Evolutionary conservation across 2,329 filamentous ascomycete species (phyloP), one percentile per base, ranked within the genome.

Genomic region (Emmonsiellopsis sp.): DNA sequence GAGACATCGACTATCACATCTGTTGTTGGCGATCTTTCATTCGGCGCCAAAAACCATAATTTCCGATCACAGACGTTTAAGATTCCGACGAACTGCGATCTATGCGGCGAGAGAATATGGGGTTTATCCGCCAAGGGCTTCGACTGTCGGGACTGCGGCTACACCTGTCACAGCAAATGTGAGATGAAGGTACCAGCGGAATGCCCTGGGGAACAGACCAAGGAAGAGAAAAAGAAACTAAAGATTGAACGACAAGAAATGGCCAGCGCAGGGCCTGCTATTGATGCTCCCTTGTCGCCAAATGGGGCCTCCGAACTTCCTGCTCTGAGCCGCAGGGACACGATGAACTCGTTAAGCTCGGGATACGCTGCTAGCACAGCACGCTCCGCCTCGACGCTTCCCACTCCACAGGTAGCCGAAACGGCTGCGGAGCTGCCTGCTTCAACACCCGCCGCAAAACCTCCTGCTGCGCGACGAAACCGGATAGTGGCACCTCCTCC

Each of bases 11-110:
- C 91, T 2, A 95, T 98, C 65, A 92, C 89, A n/a, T 77, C 84
- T 8, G 87, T 84, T 0, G 92, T 96, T 2, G 93, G 93, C 37
- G 93, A 98, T 66, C 81, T 98, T 52, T 95, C 91, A 2, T 76
- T 95, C 17, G 92, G 92, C 14, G 91, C 91, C 9, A 89, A 89
- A 68, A 95, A 91, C 64, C 93, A 98, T 75, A 93, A 95, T 65
- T 98, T 98, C 79, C 95, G 95, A 71, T 84, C 88, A n/a, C 90
- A 97, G 66, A 97, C 93, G 0, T 98, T 97, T 78, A 97, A 97
- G 70, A 95, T 98, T 56, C 94, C 94, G 0, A 98, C 93, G 4
- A 97, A 97, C 68, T 98, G 93, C 73, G 93, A 98, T 69, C 79
- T 96, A 10, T 98, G 93, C 62, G 91, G 91, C 14, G 93, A 98